Base-by-base conservation (phyloP, 2,329 filamentous ascomycete genomes). In the Leptosphaerulina australis region DNA sequence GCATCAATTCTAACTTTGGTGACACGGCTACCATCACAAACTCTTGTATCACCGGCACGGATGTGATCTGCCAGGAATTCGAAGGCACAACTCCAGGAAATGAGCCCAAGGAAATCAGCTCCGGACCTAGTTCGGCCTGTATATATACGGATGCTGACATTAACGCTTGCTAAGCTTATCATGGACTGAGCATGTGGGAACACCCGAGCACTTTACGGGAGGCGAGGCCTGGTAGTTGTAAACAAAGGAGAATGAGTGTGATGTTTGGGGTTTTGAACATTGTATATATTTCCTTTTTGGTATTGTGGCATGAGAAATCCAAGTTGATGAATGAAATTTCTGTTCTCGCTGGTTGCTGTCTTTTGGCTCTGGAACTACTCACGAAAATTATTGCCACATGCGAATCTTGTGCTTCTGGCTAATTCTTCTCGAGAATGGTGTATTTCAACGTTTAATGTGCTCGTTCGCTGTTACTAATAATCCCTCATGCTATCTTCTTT, bases 1-100 rank as follows among this genome's bases (percentile, higher is more conserved):
- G 77, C 29, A 79, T 80, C 64, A 80, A 79, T 68, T 70, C 67
- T 33, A 81, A 79, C 72, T 79, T 74, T 44, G 76, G 76, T 11
- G 76, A 79, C 58, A 77, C 75, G 1, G 76, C 75, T 51, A 74
- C 63, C 21, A 66, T 71, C 50, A 56, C 48, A 5, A 58, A 59
- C 35, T 59, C 60, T 9, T 66, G 61, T 44, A 45, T 60, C 35
- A 62, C 53, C 4, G 44, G 36, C 31, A 58, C 59, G 9, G 52
- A 60, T 10, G 30, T 29, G 0, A 58, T 66, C 37, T 66, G 63
- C 44, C 29, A 49, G 29, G 63, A 64, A 43, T 64, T 64, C 39
- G 41, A 66, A 39, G 61, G 61, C 18, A 62, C 55, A 8, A 50
- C 50, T 5, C 53, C 54, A 0, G 61, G 59, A 15, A 55, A 58